Percentiles rank a stretch among this genome's conserved stretches.
Conservation (phyloP, 306 rosid genomes). For the Myrica gale region DNA sequence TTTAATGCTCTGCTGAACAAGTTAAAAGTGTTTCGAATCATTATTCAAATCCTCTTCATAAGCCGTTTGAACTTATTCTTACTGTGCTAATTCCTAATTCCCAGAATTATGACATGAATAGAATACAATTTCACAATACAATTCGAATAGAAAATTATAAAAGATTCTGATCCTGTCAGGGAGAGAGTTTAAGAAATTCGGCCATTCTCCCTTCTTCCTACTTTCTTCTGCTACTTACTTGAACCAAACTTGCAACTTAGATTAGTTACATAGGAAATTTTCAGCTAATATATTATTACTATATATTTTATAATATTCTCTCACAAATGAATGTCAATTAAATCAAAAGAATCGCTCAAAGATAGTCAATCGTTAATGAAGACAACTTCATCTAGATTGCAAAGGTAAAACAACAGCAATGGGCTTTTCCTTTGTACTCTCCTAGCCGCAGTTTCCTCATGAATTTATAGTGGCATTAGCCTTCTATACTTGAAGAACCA, state of each 20-base stretch:
- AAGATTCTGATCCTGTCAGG: no score
- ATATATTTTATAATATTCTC: slow-evolving; percentile 12
- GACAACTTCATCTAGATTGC: slow-evolving; percentile 5
- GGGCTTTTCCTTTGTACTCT: slow-evolving; percentile 7
- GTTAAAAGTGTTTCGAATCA: no score
- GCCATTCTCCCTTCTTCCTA: no score
- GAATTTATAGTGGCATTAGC: slow-evolving; percentile 85
- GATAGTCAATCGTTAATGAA: slow-evolving; percentile 15
- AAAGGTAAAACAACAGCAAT: slow-evolving; percentile 16
- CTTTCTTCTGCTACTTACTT: no score
- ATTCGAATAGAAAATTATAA: no score
- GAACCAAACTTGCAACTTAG: neutral
- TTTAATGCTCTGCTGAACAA: no score
- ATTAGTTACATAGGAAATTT: neutral
- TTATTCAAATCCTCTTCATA: no score
- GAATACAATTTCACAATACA: no score
- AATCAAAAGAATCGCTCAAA: slow-evolving; percentile 39
- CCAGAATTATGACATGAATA: no score
- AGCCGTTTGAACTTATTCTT: no score
- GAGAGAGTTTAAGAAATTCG: no score
- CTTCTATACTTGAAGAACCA: slow-evolving; percentile 97
- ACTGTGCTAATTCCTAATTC: no score
- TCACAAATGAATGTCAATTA: slow-evolving; percentile 32
- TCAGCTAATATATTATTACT: slow-evolving; percentile 16
- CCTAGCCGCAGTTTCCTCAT: slow-evolving; percentile 18